These are phyloP conservation scores for Geoglossum cookeanum DNA, from an alignment of 2,329 filamentous ascomycete genomes.

Conservation along the genomic window DNA sequence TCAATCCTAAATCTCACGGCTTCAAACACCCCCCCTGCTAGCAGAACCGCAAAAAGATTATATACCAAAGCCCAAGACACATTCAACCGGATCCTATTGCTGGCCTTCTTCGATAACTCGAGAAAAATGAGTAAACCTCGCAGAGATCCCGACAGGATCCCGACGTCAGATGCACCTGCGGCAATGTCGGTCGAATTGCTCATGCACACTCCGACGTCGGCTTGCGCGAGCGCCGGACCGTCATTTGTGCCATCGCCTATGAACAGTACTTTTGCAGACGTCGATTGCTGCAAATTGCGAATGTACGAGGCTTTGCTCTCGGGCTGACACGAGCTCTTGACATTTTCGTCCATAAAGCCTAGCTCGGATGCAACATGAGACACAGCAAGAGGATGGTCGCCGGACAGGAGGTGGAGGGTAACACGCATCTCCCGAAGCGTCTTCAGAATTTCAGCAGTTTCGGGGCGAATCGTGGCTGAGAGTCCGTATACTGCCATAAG, in stretches of 20 bases:
- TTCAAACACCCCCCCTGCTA: constrained; percentile 41
- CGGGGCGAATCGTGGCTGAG: too few species aligned
- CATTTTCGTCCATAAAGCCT: too few species aligned
- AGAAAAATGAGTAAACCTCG: constrained; percentile 38
- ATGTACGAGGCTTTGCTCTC: too few species aligned
- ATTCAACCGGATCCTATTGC: constrained; percentile 8
- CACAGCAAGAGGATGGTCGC: too few species aligned
- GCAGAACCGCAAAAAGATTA: neutral
- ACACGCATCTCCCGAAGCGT: too few species aligned
- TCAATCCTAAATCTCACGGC: constrained; percentile 37
- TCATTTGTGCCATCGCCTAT: constrained; percentile 68
- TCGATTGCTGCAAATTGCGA: too few species aligned
- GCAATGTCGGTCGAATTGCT: constrained; percentile 44
- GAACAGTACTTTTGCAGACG: too few species aligned
- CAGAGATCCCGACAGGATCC: constrained; percentile 42
- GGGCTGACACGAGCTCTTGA: too few species aligned
- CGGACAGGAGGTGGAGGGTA: too few species aligned
- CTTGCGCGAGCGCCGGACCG: constrained; percentile 49
- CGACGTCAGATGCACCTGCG: constrained; percentile 45
- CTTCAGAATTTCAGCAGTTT: too few species aligned
- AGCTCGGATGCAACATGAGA: too few species aligned
- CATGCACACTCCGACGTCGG: constrained; percentile 53
- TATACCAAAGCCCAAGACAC: neutral
- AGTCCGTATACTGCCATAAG: too few species aligned
- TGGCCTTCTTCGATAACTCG: constrained; percentile 27